These are phyloP conservation scores for Ustilago nuda DNA, from an alignment of 1,284 basidiomycete genomes.

Conservation along the genomic window DNA sequence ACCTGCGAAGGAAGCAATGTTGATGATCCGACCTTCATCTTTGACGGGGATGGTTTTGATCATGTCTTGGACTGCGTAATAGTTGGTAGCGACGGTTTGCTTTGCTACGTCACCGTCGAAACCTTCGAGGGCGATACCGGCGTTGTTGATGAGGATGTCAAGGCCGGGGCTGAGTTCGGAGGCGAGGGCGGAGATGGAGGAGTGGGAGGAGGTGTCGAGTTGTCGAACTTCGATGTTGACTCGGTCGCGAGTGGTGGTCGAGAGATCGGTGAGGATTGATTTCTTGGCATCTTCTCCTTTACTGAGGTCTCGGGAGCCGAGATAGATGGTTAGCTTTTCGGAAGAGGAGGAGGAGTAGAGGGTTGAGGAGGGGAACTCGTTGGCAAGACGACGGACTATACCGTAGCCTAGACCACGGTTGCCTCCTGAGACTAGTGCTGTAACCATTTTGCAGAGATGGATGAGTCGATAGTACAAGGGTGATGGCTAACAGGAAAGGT, in stretches of 20 bases:
- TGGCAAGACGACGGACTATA: slow-evolving; percentile 58
- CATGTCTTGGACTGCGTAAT: slow-evolving; percentile 55
- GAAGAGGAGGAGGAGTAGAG: slow-evolving; percentile 29
- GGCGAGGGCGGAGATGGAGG: slow-evolving; percentile 42
- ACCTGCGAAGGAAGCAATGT: slow-evolving; percentile 58
- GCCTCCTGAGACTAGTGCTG: slow-evolving; percentile 52
- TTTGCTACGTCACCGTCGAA: slow-evolving; percentile 60
- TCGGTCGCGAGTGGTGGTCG: slow-evolving; percentile 22
- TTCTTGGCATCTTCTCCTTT: slow-evolving; percentile 60
- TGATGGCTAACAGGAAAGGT: background rate
- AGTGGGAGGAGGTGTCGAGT: slow-evolving; percentile 38
- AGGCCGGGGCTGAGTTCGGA: slow-evolving; percentile 42
- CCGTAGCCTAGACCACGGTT: slow-evolving; percentile 53
- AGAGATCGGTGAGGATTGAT: slow-evolving; percentile 48
- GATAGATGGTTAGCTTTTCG: slow-evolving; percentile 61
- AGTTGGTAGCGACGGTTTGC: slow-evolving; percentile 64
- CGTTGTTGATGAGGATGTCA: slow-evolving; percentile 64
- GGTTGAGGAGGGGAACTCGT: slow-evolving; percentile 50
- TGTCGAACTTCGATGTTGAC: slow-evolving; percentile 49
- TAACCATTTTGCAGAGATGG: slow-evolving; percentile 27
- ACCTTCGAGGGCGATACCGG: slow-evolving; percentile 63
- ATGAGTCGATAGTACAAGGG: background rate
- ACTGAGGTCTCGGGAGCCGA: slow-evolving; percentile 53
- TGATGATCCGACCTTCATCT: slow-evolving; percentile 56
- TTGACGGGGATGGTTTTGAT: slow-evolving; percentile 52